phyloP scores from a whole-genome alignment of 208 protist genomes.

The Borovskyia barvae region DNA sequence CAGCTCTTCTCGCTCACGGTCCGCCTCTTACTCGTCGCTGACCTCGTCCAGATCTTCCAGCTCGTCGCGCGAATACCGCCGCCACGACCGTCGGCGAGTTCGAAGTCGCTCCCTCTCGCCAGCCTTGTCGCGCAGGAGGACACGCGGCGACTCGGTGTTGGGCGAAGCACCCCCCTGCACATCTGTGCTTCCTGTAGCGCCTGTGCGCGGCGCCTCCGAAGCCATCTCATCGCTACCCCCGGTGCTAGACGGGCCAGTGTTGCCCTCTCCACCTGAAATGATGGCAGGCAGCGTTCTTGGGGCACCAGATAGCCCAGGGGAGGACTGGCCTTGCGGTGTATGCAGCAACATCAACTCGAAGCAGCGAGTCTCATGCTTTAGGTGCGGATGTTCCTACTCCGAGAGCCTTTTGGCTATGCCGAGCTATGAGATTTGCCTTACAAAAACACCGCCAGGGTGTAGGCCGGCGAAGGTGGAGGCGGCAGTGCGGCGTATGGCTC shows the following conservation, averaged over 20 bases:
- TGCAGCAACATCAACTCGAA: constrained; percentile 84
- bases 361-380: constrained; percentile 61
- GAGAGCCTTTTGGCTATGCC: constrained; percentile 39
- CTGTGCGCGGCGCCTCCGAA: not conserved
- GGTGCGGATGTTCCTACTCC: constrained; percentile 50
- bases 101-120: constrained; percentile 10
- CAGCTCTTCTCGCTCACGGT: constrained; percentile 6
- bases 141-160: constrained; percentile 15
- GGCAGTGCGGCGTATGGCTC: constrained; percentile 9
- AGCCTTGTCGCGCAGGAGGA: not conserved
- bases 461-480: constrained; percentile 22
- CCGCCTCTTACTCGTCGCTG: constrained; percentile 5
- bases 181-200: not conserved
- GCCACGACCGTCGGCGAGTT: constrained; percentile 7
- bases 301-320: constrained; percentile 19
- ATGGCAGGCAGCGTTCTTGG: not conserved
- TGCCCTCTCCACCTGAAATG: not conserved
- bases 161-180: not conserved
- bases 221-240: constrained; percentile 8
- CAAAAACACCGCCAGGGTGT: constrained; percentile 15
- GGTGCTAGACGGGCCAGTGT: constrained; percentile 4
- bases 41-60: not conserved
- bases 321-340: constrained; percentile 81
- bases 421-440: constrained; percentile 45
- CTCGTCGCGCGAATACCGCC: not conserved